Base-by-base conservation (phyloP, 371 early-diverging fungal species). In the Furculomyces boomerangus region DNA sequence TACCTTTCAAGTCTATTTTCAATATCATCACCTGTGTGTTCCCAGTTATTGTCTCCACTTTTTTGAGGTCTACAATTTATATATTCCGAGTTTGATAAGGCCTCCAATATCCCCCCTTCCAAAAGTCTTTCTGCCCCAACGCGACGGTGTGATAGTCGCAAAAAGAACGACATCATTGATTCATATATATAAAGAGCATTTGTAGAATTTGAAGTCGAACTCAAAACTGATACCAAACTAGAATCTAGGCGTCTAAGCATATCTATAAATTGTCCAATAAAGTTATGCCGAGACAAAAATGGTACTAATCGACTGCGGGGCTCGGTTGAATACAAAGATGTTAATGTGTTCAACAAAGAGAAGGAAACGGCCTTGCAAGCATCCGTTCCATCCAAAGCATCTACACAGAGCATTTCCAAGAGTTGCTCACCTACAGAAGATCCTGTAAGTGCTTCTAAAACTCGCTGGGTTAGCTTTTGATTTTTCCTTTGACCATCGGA, bases 351-450 rank as follows among this genome's bases (percentile, higher is more conserved):
- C 39, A 95, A 63, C 0, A 83, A 69, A 3, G 82, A 74, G 46
- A 83, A 87, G 0, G 96, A 87, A 0, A 88, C 81, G 2, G 88
- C 83, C 57, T 86, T 83, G 83, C 90, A 87, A 7, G 86, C 79
- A 41, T 75, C 79, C 28, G 75, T 71, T 5, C 83, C 87, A 57
- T 85, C 81, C 0, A 77, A 75, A 0, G 93, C 93, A 66, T 95
- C 96, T 0, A 72, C 67, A 58, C 86, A 80, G 2, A 88, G 60
- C 0, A 69, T 66, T 51, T 82, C 81, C 14, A 90, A 66, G 31
- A 91, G 61, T 13, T 73, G 70, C 32, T 84, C 79, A 14, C 88
- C 79, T 30, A 75, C 63, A 3, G 71, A 64, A 10, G 69, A 56
- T 32, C 53, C 46, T 1, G 58, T 49, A 25, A 70, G 58, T 18